These are phyloP conservation scores for Russula olivacea DNA, from an alignment of 768 basidiomycete genomes.

Conservation along the genomic window DNA sequence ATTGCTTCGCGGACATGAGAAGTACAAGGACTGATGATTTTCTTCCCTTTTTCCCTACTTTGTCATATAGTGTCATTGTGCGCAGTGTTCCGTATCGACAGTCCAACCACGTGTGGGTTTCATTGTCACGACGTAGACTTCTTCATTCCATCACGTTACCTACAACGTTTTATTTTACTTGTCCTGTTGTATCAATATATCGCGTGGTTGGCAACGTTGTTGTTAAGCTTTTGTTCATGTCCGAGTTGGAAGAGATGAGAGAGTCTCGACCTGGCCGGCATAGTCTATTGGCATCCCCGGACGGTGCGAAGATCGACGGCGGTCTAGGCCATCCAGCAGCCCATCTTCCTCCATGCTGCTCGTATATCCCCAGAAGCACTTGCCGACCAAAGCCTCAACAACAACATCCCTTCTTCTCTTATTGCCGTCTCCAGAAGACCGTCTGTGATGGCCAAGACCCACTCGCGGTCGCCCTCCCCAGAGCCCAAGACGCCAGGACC, in stretches of 20 bases:
- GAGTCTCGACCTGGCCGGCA: not conserved
- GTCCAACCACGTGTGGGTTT: not conserved
- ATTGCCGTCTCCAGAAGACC: no score
- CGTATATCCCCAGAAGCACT: not conserved
- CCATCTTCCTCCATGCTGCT: not conserved
- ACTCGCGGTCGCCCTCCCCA: conserved; percentile 43
- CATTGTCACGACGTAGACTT: not conserved
- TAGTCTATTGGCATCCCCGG: not conserved
- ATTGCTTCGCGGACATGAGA: conserved; percentile 34
- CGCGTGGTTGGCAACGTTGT: not conserved
- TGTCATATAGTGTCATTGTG: not conserved
- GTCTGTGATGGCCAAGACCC: conserved; percentile 41
- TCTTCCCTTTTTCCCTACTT: not conserved
- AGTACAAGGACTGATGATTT: conserved; percentile 20
- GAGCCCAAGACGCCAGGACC: conserved; percentile 31
- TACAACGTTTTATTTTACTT: not conserved
- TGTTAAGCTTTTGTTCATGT: not conserved
- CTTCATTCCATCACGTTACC: not conserved
- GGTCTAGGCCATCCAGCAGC: conserved; percentile 19
- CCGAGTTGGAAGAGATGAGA: not conserved
- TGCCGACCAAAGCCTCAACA: not conserved
- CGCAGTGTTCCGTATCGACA: not conserved
- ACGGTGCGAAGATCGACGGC: not conserved
- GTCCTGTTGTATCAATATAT: conserved; percentile 23
- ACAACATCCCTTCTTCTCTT: not conserved